Conservation (phyloP, 306 rosid genomes). For the Myrica gale region DNA sequence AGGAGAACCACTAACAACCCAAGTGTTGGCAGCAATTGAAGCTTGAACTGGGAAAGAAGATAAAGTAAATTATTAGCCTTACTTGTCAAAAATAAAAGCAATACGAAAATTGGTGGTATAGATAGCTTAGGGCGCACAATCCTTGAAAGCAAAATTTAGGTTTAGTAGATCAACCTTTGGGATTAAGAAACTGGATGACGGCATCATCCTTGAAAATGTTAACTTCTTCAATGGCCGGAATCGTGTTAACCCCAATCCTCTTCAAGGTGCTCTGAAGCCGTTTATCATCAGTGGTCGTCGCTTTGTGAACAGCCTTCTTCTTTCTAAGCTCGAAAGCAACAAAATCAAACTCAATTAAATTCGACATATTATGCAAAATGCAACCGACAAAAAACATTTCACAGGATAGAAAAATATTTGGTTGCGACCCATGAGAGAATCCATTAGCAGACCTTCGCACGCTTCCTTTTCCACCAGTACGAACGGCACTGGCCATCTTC, state of each 20-base stretch:
- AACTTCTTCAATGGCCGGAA: slow-evolving; percentile 13
- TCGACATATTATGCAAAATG: not conserved
- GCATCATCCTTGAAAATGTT: slow-evolving; percentile 16
- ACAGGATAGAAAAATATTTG: not conserved
- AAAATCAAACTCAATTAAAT: not conserved
- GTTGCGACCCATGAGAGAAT: not conserved
- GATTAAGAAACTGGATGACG: slow-evolving; percentile 17
- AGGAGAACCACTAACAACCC: slow-evolving; percentile 98
- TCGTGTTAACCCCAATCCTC: slow-evolving; percentile 10
- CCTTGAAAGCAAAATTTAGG: not conserved
- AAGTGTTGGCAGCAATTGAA: slow-evolving; percentile 94
- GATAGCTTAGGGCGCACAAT: not conserved
- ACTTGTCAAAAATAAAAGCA: not conserved
- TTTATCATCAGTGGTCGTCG: slow-evolving; percentile 11
- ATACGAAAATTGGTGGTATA: not conserved
- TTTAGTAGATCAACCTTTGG: not conserved
- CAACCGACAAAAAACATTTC: not conserved
- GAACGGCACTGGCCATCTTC: slow-evolving; percentile 70
- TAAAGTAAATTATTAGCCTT: not conserved
- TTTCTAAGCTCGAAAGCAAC: not conserved
- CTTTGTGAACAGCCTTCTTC: slow-evolving; percentile 12
- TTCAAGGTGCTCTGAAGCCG: slow-evolving; percentile 18
- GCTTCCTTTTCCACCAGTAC: slow-evolving; percentile 69
- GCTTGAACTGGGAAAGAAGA: slow-evolving; percentile 79
- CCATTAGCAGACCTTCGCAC: slow-evolving; percentile 42